These are phyloP conservation scores for Stipa capillata DNA, from an alignment of 176 grass and related monocot species.

Conservation along the genomic window DNA sequence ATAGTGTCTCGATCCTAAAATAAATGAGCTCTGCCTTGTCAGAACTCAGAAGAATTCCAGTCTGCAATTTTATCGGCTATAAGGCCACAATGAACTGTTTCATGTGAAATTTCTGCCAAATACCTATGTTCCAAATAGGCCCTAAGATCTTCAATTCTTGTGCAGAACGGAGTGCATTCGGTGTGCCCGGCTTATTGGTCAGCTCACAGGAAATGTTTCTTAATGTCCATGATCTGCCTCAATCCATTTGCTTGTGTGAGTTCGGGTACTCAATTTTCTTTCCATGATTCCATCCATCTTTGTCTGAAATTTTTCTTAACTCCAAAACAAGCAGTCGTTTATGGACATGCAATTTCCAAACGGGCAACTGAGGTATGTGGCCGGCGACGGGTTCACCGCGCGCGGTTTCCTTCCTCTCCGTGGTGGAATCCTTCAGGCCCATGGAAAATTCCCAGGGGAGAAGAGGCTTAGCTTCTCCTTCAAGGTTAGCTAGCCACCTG, in stretches of 20 bases:
- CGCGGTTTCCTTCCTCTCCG: constrained; percentile 29
- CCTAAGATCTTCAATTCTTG: too few relatives aligned
- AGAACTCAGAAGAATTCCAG: neutral
- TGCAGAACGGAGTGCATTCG: constrained; percentile 62
- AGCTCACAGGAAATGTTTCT: constrained; percentile 48
- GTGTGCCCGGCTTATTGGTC: constrained; percentile 67
- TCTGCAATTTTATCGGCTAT: neutral
- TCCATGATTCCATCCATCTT: neutral
- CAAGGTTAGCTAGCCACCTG: constrained; percentile 36
- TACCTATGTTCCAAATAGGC: too few relatives aligned
- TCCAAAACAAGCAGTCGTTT: constrained; percentile 32
- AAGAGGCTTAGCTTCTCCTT: constrained; percentile 62
- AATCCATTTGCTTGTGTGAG: constrained; percentile 60
- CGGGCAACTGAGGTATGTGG: constrained; percentile 50
- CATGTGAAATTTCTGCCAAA: too few relatives aligned
- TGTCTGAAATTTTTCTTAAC: neutral
- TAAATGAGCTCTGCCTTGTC: too few relatives aligned
- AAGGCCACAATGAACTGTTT: too few relatives aligned
- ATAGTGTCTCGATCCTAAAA: too few relatives aligned
- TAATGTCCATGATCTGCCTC: constrained; percentile 72
- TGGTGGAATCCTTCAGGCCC: constrained; percentile 44
- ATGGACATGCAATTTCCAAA: constrained; percentile 71
- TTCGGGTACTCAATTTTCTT: neutral
- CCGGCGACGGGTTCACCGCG: constrained; percentile 40
- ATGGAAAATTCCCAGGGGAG: constrained; percentile 56